A percentile compares a stretch with the other conserved stretches of the same genome.
These are phyloP conservation scores for Lepidium aucheri DNA, from an alignment of 345 rosid genomes.

Conservation along the genomic window DNA sequence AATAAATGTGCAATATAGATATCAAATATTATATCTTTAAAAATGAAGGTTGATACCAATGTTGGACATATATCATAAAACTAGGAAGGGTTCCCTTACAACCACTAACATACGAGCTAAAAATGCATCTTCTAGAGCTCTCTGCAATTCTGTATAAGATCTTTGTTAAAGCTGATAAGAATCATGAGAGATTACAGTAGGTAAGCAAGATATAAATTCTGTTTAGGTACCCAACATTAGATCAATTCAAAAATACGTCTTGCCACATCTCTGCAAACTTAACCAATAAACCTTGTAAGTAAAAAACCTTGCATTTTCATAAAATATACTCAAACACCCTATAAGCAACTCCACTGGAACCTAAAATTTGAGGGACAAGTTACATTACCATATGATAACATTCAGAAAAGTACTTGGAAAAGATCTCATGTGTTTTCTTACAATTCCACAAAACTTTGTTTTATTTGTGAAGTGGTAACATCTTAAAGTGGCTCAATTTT, in stretches of 20 bases:
- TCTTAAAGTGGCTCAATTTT: not conserved
- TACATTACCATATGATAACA: constrained; percentile 90
- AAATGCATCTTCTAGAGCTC: constrained; percentile 82
- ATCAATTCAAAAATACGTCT: constrained; percentile 72
- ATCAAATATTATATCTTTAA: not conserved
- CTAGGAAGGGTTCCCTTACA: constrained; percentile 94
- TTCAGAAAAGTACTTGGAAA: constrained; percentile 66
- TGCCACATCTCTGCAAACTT: constrained; percentile 90
- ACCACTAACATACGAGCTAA: constrained; percentile 83
- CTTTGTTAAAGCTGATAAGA: not conserved
- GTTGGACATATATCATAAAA: constrained; percentile 87
- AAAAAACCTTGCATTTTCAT: not conserved
- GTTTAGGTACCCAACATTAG: constrained; percentile 67
- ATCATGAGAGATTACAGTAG: not conserved
- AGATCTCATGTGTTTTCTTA: not conserved
- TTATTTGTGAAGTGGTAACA: not conserved
- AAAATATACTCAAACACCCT: not conserved
- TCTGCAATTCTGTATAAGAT: constrained; percentile 27
- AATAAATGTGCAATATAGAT: not conserved
- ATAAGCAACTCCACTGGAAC: not conserved
- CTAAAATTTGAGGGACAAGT: constrained; percentile 56
- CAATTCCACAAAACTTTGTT: not conserved
- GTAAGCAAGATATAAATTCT: not conserved
- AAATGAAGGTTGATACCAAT: constrained; percentile 78
- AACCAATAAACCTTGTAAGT: constrained; percentile 78